phyloP scores from a whole-genome alignment of 306 rosid species.

The Lathyrus oleraceus region DNA sequence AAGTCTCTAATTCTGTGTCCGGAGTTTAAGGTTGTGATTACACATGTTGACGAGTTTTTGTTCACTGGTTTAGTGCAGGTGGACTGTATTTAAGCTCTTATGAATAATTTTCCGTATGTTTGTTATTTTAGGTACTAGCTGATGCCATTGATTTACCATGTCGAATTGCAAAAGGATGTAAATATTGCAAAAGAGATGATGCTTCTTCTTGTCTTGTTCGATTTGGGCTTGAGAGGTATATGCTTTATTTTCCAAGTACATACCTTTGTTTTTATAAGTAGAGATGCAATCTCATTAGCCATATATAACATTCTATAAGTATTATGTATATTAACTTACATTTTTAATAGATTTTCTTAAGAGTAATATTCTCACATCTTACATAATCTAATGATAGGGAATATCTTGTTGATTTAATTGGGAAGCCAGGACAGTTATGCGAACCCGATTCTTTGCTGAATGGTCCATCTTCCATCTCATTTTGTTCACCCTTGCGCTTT shows the following conservation, averaged over 20 bases:
- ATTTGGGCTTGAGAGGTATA: constrained; percentile 77
- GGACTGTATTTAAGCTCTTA: constrained; percentile 24
- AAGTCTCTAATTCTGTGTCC: constrained; percentile 44
- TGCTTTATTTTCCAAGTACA: constrained; percentile 25
- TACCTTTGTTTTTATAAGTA: constrained; percentile 23
- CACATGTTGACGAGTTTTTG: constrained; percentile 30
- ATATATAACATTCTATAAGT: constrained; percentile 16
- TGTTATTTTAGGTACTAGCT: constrained; percentile 77
- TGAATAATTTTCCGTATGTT: constrained; percentile 32
- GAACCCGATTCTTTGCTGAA: constrained; percentile 96
- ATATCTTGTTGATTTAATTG: constrained; percentile 85
- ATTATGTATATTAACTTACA: constrained; percentile 5
- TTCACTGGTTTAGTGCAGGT: constrained; percentile 13
- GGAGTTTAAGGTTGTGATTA: constrained; percentile 21
- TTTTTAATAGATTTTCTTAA: constrained; percentile 21
- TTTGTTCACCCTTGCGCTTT: constrained; percentile 96
- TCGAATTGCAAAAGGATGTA: constrained; percentile 98
- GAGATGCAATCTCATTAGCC: constrained; percentile 31
- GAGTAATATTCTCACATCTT: constrained; percentile 38
- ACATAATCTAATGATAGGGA: constrained; percentile 62
- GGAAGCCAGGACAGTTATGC: constrained; percentile 78
- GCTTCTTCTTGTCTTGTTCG: constrained; percentile 96
- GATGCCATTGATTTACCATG: constrained; percentile 85
- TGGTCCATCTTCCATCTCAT: constrained; percentile 96
- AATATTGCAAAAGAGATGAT: constrained; percentile 80